Evolutionary conservation across 768 basidiomycete genomes (phyloP).

Genomic region (Pisolithus tinctorius): DNA sequence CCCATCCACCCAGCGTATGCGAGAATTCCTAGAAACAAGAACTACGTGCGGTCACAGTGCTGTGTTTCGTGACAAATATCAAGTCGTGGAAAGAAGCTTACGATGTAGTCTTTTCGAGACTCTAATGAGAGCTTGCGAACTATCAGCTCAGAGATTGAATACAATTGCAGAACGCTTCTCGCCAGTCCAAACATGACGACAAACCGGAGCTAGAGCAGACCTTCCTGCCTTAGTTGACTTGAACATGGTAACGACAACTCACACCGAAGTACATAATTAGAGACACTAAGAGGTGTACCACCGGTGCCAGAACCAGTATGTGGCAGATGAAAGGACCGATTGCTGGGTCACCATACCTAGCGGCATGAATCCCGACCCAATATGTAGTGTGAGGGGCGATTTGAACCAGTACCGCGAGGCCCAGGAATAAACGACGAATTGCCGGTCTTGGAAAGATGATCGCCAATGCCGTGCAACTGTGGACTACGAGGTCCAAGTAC

Average conservation of each 20-base stretch:
- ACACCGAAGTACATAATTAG: slow-evolving; percentile 38
- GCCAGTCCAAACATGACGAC: slow-evolving; percentile 17
- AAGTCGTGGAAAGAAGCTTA: slow-evolving; percentile 6
- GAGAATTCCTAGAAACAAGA: slow-evolving; percentile 17
- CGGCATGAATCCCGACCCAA: slow-evolving; percentile 56
- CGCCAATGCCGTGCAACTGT: slow-evolving; percentile 30
- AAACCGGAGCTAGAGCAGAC: slow-evolving; percentile 13
- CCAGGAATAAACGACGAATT: slow-evolving; percentile 16
- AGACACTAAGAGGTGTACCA: slow-evolving; percentile 45
- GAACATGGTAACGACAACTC: slow-evolving; percentile 12
- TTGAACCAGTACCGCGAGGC: slow-evolving; percentile 36
- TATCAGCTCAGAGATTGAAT: slow-evolving; percentile 13
- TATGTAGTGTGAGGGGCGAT: slow-evolving; percentile 58
- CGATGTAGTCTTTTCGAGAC: slow-evolving; percentile 13
- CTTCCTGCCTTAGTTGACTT: background rate
- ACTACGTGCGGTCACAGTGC: slow-evolving; percentile 10
- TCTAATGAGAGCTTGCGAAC: slow-evolving; percentile 14
- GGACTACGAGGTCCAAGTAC: slow-evolving; percentile 37
- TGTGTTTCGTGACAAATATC: background rate
- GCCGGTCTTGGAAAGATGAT: slow-evolving; percentile 26
- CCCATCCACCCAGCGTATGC: slow-evolving; percentile 4
- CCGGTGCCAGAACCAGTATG: slow-evolving; percentile 46
- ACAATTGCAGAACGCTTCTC: slow-evolving; percentile 21
- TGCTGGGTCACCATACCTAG: slow-evolving; percentile 44
- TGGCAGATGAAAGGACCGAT: slow-evolving; percentile 59